A percentile compares a stretch with the other conserved stretches of the same genome.
phyloP scores from a whole-genome alignment of 768 basidiomycete genomes.

The Hygrophoropsis aurantiaca region DNA sequence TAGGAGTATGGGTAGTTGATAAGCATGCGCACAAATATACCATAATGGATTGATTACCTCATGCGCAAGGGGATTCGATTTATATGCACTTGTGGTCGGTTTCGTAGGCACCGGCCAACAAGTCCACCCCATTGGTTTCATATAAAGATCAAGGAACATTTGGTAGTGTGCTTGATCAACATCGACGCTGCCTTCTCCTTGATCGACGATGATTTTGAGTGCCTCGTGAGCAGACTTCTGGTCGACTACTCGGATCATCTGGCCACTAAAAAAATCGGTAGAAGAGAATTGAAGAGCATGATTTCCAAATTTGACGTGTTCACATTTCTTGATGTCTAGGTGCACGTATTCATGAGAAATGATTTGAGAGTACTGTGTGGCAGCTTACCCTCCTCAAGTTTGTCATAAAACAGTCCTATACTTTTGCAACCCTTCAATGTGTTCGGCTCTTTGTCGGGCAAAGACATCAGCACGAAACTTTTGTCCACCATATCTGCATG shows the following conservation, averaged over 20 bases:
- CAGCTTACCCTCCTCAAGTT: slow-evolving; percentile 2
- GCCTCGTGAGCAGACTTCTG: slow-evolving; percentile 9
- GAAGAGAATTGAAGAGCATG: slow-evolving; percentile 10
- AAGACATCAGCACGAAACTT: background rate
- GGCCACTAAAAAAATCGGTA: slow-evolving; percentile 10
- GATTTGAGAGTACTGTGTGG: slow-evolving; percentile 2
- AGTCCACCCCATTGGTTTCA: slow-evolving; percentile 7
- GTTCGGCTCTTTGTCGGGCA: no score
- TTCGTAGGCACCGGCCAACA: slow-evolving; percentile 6
- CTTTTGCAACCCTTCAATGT: background rate
- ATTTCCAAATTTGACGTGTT: slow-evolving; percentile 5
- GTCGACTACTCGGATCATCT: slow-evolving; percentile 14
- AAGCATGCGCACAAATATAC: background rate
- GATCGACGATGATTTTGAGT: slow-evolving; percentile 14
- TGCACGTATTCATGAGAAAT: background rate
- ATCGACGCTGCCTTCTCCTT: slow-evolving; percentile 18
- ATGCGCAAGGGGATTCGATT: slow-evolving; percentile 2
- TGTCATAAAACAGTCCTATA: slow-evolving; percentile 5
- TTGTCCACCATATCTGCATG: background rate
- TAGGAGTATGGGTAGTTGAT: background rate
- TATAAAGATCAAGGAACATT: slow-evolving; percentile 15
- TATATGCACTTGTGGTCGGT: slow-evolving; percentile 8
- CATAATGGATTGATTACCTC: slow-evolving; percentile 3
- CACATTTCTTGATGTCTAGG: slow-evolving; percentile 4
- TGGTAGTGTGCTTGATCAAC: slow-evolving; percentile 15